Conservation (phyloP, 345 rosid genomes). For the Corymbia maculata region DNA sequence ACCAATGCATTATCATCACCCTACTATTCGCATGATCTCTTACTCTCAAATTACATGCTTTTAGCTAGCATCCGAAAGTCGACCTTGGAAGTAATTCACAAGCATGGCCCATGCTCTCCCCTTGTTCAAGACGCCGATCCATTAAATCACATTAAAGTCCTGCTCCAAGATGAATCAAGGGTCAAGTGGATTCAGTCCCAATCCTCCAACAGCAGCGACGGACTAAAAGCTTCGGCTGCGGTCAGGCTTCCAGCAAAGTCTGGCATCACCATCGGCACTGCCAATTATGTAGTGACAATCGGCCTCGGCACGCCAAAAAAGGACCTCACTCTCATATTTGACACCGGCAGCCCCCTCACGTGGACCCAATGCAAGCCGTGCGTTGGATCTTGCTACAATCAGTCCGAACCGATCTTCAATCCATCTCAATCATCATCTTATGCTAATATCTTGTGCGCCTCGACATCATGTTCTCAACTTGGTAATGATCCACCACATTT, state of each 20-base stretch:
- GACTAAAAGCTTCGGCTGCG: background rate
- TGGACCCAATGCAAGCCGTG: constrained; percentile 31
- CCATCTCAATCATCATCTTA: constrained; percentile 7
- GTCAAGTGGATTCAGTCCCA: background rate
- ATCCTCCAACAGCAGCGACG: background rate
- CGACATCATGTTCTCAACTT: background rate
- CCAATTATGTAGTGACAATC: background rate
- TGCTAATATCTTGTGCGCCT: background rate
- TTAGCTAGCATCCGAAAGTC: background rate
- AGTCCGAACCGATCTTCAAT: constrained; percentile 4
- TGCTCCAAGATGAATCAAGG: background rate
- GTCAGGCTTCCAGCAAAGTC: background rate
- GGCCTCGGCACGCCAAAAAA: constrained; percentile 8
- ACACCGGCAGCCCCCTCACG: constrained; percentile 13
- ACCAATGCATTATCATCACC: background rate
- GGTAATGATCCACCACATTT: background rate
- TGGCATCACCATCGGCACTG: background rate
- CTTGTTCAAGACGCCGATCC: background rate
- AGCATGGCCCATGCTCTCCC: background rate
- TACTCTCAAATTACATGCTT: background rate
- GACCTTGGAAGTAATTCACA: background rate
- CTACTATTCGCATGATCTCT: too few species aligned
- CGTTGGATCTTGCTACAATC: background rate
- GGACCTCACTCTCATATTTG: constrained; percentile 2
- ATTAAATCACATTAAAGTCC: background rate